These are phyloP conservation scores for Euphorbia tirucalli DNA, from an alignment of 345 rosid species.

Conservation along the genomic window DNA sequence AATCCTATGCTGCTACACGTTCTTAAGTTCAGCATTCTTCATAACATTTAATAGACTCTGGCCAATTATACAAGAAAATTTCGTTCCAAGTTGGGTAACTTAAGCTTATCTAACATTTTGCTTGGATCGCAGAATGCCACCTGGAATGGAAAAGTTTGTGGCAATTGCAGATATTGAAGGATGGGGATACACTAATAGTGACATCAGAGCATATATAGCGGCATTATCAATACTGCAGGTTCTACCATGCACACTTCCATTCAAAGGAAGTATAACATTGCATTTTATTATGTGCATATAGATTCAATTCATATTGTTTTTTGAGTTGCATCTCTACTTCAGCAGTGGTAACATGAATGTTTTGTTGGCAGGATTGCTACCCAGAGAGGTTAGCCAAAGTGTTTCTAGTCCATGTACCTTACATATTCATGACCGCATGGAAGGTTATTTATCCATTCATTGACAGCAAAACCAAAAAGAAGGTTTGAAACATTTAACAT, in stretches of 20 bases:
- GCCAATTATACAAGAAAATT: too few species aligned
- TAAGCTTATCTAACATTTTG: constrained; percentile 10
- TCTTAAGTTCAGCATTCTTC: background rate
- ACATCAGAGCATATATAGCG: constrained; percentile 71
- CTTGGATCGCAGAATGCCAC: constrained; percentile 54
- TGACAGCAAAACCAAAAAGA: constrained; percentile 76
- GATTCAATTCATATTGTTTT: too few species aligned
- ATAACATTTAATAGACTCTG: too few species aligned
- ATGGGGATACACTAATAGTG: constrained; percentile 82
- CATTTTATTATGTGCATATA: too few species aligned
- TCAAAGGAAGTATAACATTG: too few species aligned
- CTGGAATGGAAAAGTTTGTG: constrained; percentile 71
- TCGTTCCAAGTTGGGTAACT: background rate
- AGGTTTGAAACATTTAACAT: constrained; percentile 50
- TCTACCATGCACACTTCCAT: too few species aligned
- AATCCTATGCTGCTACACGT: background rate
- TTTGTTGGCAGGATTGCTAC: constrained; percentile 62
- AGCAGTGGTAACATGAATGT: too few species aligned
- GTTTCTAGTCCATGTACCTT: constrained; percentile 65
- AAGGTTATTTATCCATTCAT: constrained; percentile 76
- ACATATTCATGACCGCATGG: constrained; percentile 88
- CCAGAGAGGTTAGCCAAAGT: constrained; percentile 87
- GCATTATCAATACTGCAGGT: constrained; percentile 81
- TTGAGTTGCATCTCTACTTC: too few species aligned
- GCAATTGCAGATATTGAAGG: constrained; percentile 73